Evolutionary conservation across 345 rosid species (phyloP).

Genomic region (Rhodomyrtus tomentosa): DNA sequence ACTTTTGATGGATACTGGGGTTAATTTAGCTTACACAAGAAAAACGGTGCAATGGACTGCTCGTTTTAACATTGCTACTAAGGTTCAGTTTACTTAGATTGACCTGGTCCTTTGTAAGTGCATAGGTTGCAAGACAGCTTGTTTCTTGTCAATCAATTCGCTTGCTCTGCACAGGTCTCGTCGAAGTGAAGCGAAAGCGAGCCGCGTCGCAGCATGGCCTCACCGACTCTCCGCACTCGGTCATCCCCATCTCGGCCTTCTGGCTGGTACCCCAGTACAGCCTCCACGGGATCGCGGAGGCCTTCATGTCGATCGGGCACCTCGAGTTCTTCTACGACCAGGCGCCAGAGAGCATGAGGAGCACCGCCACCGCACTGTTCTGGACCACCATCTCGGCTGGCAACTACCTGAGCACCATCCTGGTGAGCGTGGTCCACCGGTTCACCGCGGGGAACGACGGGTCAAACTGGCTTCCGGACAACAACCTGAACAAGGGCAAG

Average conservation of each 20-base stretch:
- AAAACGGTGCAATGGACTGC: too few relatives aligned
- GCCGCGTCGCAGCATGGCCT: conserved; percentile 34
- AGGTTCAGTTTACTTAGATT: background rate
- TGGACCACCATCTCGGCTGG: conserved; percentile 68
- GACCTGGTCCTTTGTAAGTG: too few relatives aligned
- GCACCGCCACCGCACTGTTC: conserved; percentile 61
- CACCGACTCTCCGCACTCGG: conserved; percentile 18
- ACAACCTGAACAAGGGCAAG: conserved; percentile 60
- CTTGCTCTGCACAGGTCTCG: conserved; percentile 19
- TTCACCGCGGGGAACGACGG: conserved; percentile 41
- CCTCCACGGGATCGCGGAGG: conserved; percentile 82
- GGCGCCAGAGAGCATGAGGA: conserved; percentile 87
- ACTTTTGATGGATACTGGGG: too few relatives aligned
- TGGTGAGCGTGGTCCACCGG: conserved; percentile 57
- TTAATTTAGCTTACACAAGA: too few relatives aligned
- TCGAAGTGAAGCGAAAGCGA: conserved; percentile 46
- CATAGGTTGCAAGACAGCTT: too few relatives aligned
- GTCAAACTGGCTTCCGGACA: conserved; percentile 73
- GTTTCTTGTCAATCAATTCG: background rate
- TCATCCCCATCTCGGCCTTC: conserved; percentile 52
- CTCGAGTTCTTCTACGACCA: conserved; percentile 78
- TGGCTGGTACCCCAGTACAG: conserved; percentile 75
- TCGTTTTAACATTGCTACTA: background rate
- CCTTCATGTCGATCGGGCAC: conserved; percentile 85
- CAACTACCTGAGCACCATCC: conserved; percentile 57